Base-by-base conservation (phyloP, 1,284 basidiomycete genomes). In the Coniferiporia sulphurascens region DNA sequence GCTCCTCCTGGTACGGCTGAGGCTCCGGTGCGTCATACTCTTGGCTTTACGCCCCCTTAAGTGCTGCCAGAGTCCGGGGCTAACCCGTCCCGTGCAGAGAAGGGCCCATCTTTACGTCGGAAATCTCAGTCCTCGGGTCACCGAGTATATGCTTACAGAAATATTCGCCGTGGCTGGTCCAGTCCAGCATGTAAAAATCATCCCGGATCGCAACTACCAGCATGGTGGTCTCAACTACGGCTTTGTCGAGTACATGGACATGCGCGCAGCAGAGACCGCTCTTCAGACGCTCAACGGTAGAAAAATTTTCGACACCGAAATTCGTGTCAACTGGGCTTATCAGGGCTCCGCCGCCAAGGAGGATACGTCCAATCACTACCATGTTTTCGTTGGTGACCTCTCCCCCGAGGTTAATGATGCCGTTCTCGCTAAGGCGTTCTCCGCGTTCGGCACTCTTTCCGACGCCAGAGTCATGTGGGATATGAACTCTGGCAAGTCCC, bases 381-480 rank as follows among this genome's bases (percentile, higher is more conserved):
- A 98, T 73, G 94, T 99, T 67, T 99, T 99, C 74, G 95, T 98
- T 63, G 97, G 96, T 35, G 96, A 99, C 77, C 88, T 99, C 65
- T 91, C 91, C 66, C 95, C 96, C 10, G 96, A 99, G 72, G 95
- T 99, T 70, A 98, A 94, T 73, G 96, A 99, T 71, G 92, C 95
- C n/a, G 90, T 96, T 56, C 86, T 99, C 58, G 89, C 79, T 55
- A 95, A 98, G 76, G 95, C 96, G 15, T 99, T 99, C 78, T 86
- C 85, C 66, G 91, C 93, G 44, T 98, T 98, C 72, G 93, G 94
- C 41, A 92, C 89, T 59, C 81, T 99, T 73, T 95, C 91, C 60
- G 96, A 99, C 73, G 96, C 95, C 52, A 86, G 96, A 51, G 95
- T 99, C 66, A 99, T 99, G 95, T 98, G 96, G 94, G 96, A 99